Base-by-base conservation (phyloP, 768 basidiomycete genomes). In the Pleurotus pulmonarius region DNA sequence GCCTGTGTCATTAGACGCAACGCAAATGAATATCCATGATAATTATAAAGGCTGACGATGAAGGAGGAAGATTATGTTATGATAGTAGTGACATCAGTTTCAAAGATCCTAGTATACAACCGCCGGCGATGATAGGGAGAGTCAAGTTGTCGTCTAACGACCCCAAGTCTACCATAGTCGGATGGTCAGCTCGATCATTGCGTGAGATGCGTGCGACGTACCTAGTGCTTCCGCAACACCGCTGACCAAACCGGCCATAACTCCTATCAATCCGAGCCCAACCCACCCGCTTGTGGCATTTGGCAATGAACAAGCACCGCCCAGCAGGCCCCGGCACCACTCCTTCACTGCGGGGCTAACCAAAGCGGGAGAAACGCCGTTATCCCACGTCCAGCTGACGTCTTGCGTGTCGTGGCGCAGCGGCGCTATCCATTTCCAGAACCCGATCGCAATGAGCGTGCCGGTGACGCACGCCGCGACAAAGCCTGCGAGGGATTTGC, bases 151-250 rank as follows among this genome's bases (percentile, higher is more conserved):
- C 94, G 64, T 97, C 94, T 39, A 93, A 67, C 0, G 80, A 81
- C 15, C 92, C 92, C 2, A 96, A 75, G 68, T 95, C 92, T 96
- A 34, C 4, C 29, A 11, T 34, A 11, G 29, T 11, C 29, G 66
- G 25, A 47, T 18, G 20, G 16, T 15, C 45, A 37, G 49, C 24
- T n/a, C 52, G 25, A 49, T 55, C 55, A 61, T 6, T 26, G 20
- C 46, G 48, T 46, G 26, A 59, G 13, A 41, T 22, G 61, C 41
- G 15, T 61, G 22, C 52, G 1, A 58, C 56, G 47, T 43, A 94
- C 94, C 93, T 13, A 96, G 71, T 0, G 93, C 94, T 69, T 96
- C 94, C n/a, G 90, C 86, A 20, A 93, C 75, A 15, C 90, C 94
- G 18, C 90, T 86, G 11, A 93, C 85, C 29, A 94, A 58, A 1